Evolutionary conservation across 257 asterid species (phyloP), one percentile per base, ranked within the genome.

Genomic region (Dorcoceras hygrometricum): DNA sequence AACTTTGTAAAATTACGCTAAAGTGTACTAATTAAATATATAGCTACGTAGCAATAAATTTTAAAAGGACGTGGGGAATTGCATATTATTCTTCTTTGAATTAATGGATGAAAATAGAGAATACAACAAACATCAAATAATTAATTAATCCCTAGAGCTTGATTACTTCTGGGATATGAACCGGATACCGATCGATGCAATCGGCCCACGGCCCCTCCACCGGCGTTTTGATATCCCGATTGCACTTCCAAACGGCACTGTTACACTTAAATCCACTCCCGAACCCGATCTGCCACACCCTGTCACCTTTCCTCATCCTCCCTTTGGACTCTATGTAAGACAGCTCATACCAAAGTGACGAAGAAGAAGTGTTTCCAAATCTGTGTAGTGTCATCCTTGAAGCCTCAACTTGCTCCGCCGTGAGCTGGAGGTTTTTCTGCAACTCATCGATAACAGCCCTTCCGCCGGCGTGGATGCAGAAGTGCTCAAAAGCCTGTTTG

Each of bases 191-290:
- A 3, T 76, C 68, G 43, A 77, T 73, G 26, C 81, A 77, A 24
- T 77, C 75, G 27, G 59, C 63, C 81, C 75, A 77, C 10, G 81
- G 78, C 25, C 68, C 72, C 23, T 63, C 69, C 19, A 71, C 54
- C 23, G 72, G 65, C 4, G 55, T 19, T 3, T 68, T 65, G 18
- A 77, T 65, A 12, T 62, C 73, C 48, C 70, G 65, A 5, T 68
- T 73, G 29, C 78, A 73, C 61, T 72, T 73, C 81, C 81, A 73
- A 53, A 77, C 70, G 1, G 81, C 81, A 59, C 78, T 77, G 59
- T 77, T 77, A 27, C 81, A 77, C 66, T 77, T 77, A 3, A 77
- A 77, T 8, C 77, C 80, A 67, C 80, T 76, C 59, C 77, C 80
- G 34, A 76, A 76, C 32, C 67, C 80, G n/a, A 76, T 72, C 51